These are phyloP conservation scores for Aureobasidium sp. DNA, from an alignment of 2,329 filamentous ascomycete genomes.

Conservation along the genomic window DNA sequence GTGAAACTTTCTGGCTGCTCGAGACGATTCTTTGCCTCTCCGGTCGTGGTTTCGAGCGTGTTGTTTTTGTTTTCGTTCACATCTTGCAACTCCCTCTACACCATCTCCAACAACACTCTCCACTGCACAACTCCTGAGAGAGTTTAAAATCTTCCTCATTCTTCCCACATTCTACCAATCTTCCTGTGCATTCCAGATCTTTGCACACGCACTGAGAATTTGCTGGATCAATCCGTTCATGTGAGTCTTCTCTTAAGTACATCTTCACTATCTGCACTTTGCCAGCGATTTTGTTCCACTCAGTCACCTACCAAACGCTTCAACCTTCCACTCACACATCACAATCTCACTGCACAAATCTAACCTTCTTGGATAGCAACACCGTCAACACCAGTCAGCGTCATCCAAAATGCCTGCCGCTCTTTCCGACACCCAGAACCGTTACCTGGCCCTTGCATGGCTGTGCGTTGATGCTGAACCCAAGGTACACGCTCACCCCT, in stretches of 20 bases:
- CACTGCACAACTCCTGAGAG: not conserved
- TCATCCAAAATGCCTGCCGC: not conserved
- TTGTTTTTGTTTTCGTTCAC: not conserved
- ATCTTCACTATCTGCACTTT: not conserved
- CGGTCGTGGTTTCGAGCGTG: not conserved
- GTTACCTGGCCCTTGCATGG: constrained; percentile 26
- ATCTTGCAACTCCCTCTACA: not conserved
- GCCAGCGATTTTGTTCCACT: not conserved
- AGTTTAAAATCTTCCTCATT: not conserved
- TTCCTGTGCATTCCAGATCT: not conserved
- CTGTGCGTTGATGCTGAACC: constrained; percentile 29
- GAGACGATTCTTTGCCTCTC: not conserved
- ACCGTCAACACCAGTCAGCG: not conserved
- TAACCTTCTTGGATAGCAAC: not conserved
- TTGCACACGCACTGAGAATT: not conserved
- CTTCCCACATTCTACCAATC: not conserved
- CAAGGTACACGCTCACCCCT: constrained; percentile 19
- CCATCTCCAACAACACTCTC: not conserved
- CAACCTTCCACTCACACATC: not conserved
- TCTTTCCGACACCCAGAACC: constrained; percentile 3
- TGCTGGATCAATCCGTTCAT: not conserved
- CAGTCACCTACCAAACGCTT: not conserved
- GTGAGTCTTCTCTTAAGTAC: not conserved
- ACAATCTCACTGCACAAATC: not conserved
- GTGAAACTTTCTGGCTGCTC: not conserved